phyloP scores from a whole-genome alignment of 78 protist genomes.

The Chrysochromulina parva region DNA sequence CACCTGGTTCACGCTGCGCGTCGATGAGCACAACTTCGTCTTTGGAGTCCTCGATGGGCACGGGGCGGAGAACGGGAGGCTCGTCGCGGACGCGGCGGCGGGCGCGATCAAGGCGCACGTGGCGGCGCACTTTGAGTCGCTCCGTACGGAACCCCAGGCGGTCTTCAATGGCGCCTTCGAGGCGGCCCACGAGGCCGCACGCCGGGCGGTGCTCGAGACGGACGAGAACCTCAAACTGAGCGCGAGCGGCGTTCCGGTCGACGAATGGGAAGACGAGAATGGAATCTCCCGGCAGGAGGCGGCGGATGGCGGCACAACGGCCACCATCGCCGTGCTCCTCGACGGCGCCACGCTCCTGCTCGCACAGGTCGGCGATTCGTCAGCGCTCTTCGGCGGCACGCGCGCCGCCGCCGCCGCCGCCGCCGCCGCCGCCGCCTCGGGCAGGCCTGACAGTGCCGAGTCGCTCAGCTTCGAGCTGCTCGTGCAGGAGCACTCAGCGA shows the following conservation, averaged over 20 bases:
- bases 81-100: not conserved
- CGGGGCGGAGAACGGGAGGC: not conserved
- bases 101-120: not conserved
- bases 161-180: not conserved
- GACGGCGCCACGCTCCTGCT: not conserved
- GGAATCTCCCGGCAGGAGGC: not conserved
- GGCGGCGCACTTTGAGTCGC: not conserved
- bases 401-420: not conserved
- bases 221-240: not conserved
- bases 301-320: conserved; percentile 10
- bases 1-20: not conserved
- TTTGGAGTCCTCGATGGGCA: not conserved
- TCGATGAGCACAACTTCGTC: not conserved
- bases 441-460: too few species aligned
- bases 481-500: not conserved
- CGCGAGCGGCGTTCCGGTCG: not conserved
- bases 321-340: not conserved
- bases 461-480: not conserved
- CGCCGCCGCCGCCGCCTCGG: too few species aligned
- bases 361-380: not conserved
- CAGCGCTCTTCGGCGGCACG: not conserved
- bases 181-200: not conserved
- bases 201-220: not conserved
- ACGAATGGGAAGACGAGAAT: not conserved
- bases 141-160: not conserved